Percentiles rank a stretch among this genome's conserved stretches.
These are phyloP conservation scores for Termitomyces sp. DNA, from an alignment of 768 basidiomycete genomes.

Conservation along the genomic window DNA sequence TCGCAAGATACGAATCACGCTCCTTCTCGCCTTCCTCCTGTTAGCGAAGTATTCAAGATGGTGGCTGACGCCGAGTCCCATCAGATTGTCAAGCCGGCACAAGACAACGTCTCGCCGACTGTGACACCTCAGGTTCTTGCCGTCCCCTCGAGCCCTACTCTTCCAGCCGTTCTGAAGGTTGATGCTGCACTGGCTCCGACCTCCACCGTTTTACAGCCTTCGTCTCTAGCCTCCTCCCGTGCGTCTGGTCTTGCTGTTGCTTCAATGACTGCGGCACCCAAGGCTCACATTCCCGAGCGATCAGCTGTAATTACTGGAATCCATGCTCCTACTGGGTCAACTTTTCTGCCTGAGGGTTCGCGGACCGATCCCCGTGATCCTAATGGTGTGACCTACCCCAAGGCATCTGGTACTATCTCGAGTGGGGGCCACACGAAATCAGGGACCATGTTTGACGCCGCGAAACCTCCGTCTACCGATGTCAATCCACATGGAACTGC, in stretches of 20 bases:
- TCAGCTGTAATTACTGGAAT: neutral
- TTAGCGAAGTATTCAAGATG: slow-evolving; percentile 15
- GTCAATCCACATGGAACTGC: neutral
- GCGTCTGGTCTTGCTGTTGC: neutral
- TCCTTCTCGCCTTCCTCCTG: slow-evolving; percentile 8
- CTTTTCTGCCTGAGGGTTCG: neutral
- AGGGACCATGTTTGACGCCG: neutral
- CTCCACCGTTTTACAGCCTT: neutral
- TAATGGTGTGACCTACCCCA: neutral
- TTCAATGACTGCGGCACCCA: neutral
- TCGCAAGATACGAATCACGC: neutral
- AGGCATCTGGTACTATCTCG: neutral
- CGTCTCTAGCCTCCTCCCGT: slow-evolving; percentile 1
- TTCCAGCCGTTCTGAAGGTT: neutral
- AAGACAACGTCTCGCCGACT: neutral
- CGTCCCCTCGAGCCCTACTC: neutral
- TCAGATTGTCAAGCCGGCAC: neutral
- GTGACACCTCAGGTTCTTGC: neutral
- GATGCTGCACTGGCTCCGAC: slow-evolving; percentile 1
- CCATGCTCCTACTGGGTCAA: neutral
- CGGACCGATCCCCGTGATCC: neutral
- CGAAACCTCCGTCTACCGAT: neutral
- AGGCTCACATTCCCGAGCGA: neutral
- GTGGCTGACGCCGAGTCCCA: slow-evolving; percentile 1
- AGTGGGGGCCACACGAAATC: neutral